Conservation (phyloP, 768 basidiomycete genomes). For the Termitomyces sp. region DNA sequence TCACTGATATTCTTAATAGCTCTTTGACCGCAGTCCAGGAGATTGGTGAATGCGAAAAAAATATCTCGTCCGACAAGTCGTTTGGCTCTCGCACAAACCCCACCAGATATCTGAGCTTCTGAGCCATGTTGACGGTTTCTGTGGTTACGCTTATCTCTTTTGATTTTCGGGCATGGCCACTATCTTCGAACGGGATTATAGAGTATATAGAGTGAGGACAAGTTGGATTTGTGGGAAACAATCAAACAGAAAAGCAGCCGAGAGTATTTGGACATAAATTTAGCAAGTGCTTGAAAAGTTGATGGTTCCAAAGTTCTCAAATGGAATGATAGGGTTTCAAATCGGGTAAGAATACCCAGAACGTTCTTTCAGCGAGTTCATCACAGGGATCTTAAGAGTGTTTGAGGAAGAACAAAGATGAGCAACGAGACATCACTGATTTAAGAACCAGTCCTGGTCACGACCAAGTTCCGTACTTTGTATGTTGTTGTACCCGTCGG, state of each 20-base stretch:
- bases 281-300: background rate
- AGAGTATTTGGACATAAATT: background rate
- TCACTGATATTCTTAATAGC: too few species aligned
- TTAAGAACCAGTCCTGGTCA: slow-evolving; percentile 29
- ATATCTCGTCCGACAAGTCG: too few species aligned
- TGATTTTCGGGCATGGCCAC: too few species aligned
- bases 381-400: background rate
- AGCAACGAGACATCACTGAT: background rate
- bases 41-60: too few species aligned
- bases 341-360: too few species aligned
- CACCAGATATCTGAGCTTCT: too few species aligned
- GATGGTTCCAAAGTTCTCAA: background rate
- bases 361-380: background rate
- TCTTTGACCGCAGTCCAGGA: background rate
- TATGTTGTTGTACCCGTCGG: slow-evolving; percentile 35
- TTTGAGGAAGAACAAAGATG: background rate
- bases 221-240: background rate
- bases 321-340: background rate
- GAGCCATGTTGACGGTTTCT: too few species aligned
- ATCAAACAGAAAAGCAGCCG: background rate
- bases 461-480: slow-evolving; percentile 33
- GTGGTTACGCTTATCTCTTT: too few species aligned
- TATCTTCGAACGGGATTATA: too few species aligned
- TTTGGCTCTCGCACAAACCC: background rate
- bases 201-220: too few species aligned